Evolutionary conservation across 129 eudicot species (phyloP).

Genomic region (Saposhnikovia divaricata): DNA sequence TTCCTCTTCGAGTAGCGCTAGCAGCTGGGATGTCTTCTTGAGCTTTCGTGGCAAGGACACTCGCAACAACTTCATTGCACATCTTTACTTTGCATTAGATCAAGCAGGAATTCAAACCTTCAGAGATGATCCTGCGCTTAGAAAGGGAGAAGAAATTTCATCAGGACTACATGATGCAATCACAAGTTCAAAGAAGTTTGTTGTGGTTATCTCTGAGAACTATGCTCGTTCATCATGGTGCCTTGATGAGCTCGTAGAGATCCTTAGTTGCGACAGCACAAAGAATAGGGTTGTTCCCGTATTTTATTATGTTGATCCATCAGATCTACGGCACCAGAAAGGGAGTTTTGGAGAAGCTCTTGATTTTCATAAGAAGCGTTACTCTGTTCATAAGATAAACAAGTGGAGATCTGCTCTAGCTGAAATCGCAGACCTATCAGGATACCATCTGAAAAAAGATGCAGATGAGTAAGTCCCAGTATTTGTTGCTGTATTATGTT

Average conservation of each 20-base stretch:
- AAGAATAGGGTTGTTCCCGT: not conserved
- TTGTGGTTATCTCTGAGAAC: constrained; percentile 12
- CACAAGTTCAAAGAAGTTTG: constrained; percentile 4
- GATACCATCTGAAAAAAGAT: not conserved
- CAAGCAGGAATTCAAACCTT: constrained; percentile 13
- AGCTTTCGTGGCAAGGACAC: constrained; percentile 7
- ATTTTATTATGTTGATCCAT: constrained; percentile 5
- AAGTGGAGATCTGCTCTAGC: constrained; percentile 12
- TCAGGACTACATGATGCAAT: constrained; percentile 8
- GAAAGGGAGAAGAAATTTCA: constrained; percentile 1
- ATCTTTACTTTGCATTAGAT: constrained; percentile 3
- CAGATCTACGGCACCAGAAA: not conserved
- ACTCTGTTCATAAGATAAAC: constrained; percentile 7
- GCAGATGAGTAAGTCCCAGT: not conserved
- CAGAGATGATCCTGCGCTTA: constrained; percentile 3
- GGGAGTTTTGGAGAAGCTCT: constrained; percentile 15
- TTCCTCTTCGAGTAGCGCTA: not conserved
- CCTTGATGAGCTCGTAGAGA: constrained; percentile 13
- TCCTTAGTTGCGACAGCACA: not conserved
- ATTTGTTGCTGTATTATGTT: not conserved
- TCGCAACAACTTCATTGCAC: not conserved
- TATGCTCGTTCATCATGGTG: constrained; percentile 16
- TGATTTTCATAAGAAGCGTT: not conserved
- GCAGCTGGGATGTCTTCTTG: constrained; percentile 4
- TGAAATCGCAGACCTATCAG: not conserved